Base-by-base conservation (phyloP, 345 rosid genomes). In the Bruguiera gymnorhiza region DNA sequence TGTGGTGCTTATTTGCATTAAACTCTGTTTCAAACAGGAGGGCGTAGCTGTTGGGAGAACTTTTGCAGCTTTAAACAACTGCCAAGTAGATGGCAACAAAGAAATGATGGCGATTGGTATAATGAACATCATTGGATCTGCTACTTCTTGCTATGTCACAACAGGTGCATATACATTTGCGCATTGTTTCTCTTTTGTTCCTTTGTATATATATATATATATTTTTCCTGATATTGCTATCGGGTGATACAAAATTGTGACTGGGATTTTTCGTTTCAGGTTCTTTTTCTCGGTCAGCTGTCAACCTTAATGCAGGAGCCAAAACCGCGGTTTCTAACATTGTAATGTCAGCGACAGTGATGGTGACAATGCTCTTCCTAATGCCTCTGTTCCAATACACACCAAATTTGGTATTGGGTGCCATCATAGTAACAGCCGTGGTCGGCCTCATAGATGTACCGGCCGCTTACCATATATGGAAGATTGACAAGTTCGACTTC, bases 1-100 rank as follows among this genome's bases (percentile, higher is more conserved):
- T 21, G 3, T 21, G 29, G 30, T 9, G 2, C 29, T 27, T 56
- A 27, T 27, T 24, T 23, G 16, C 23, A 27, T 10, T 6, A 15
- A 50, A 54, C 27, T 62, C 24, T 46, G 71, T 36, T 70, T 70
- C 9, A n/a, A 77, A 66, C 92, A 95, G 99, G 99, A 95, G 84
- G 99, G 99, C 13, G 88, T 95, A 71, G 99, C 99, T 36, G 97
- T 92, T 10, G 99, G 97, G 78, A 88, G 97, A 78, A 95, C 99
- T 60, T 92, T 95, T 71, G 99, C 97, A 37, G 87, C 93, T 55
- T 73, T 95, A 39, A 92, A 88, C 75, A 84, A 89, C 81, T 95
- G 92, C 78, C 85, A 88, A 77, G 89, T 89, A 18, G 99, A 95
- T 72, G 99, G 99, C 18, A 92, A 95, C 90, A 95, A 95, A 84